Base-by-base conservation (phyloP, 768 basidiomycete genomes). In the Lentinula boryana region DNA sequence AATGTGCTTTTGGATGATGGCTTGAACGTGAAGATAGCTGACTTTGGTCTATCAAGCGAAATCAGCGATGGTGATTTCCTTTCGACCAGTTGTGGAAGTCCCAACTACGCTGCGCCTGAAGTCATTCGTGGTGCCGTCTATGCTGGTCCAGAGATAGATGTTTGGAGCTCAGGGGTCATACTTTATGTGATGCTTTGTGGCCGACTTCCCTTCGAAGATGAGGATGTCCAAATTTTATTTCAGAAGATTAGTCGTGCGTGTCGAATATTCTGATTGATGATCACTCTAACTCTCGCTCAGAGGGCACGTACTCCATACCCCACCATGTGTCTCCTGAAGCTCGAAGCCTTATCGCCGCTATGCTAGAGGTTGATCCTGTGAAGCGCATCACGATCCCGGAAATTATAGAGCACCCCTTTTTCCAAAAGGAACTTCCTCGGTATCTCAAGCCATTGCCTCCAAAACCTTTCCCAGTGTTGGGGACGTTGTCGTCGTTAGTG, bases 81-180 rank as follows among this genome's bases (percentile, higher is more conserved):
- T 60, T 93, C 94, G 68, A 99, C 97, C 8, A 95, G 93, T 66
- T 99, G 97, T 72, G 96, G 97, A 1, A 95, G 93, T 70, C 97
- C 97, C 0, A 98, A 99, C 72, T 99, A 99, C 68, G 97, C 97
- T 59, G 96, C 97, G 0, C 97, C 97, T 1, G 97, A 99, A 70
- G 96, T 99, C 68, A 97, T 99, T 64, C 84, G 89, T 16, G 97
- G 97, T 5, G 91, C 92, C 32, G 81, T 95, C 7, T 99, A 99
- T 70, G 94, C 94, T 0, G 97, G 97, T 0, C 95, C 96, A 0
- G 97, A 98, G 74, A 97, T 98, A 68, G 97, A 99, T 65, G 94
- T 98, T 10, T 99, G 97, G 97, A 94, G 92, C 66, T 92, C 92
- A 59, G 97, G 97, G 0, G 96, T 99, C n/a, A 98, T 99, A 65